Percentiles rank a stretch among this genome's conserved stretches.
Evolutionary conservation across 179 eudicot genomes (phyloP).

Genomic region (Heliamphora pulchella): DNA sequence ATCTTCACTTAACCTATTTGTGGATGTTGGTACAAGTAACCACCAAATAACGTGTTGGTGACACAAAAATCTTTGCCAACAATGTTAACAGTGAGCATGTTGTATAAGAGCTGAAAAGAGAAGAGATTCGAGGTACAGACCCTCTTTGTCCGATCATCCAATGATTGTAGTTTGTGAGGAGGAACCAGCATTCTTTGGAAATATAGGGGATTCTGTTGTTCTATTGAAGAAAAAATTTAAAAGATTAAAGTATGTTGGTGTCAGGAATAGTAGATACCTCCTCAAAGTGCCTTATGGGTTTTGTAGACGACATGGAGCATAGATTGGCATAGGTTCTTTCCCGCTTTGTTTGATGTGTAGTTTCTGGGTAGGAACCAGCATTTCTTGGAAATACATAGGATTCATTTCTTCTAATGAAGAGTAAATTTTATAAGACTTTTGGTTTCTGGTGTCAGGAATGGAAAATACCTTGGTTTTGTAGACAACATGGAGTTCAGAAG

Average conservation of each 20-base stretch:
- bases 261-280: neutral
- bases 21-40: slow-evolving; percentile 1
- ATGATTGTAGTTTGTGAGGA: neutral
- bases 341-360: neutral
- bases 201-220: neutral
- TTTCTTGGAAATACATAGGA: neutral
- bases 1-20: neutral
- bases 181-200: neutral
- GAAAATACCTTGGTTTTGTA: neutral
- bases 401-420: slow-evolving; percentile 4
- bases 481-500: neutral
- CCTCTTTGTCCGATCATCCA: neutral
- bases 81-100: neutral
- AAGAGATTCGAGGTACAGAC: neutral
- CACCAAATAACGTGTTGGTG: neutral
- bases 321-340: neutral
- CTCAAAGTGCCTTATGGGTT: neutral
- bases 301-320: neutral
- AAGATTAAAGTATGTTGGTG: neutral
- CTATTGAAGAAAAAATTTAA: neutral
- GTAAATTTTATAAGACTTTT: too few species aligned
- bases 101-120: neutral
- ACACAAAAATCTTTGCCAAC: neutral
- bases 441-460: neutral
- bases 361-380: neutral